A percentile compares a stretch with the other conserved stretches of the same genome.
Evolutionary conservation across 495 filamentous ascomycete genomes (phyloP).

Genomic region (Talaromyces borbonicus): DNA sequence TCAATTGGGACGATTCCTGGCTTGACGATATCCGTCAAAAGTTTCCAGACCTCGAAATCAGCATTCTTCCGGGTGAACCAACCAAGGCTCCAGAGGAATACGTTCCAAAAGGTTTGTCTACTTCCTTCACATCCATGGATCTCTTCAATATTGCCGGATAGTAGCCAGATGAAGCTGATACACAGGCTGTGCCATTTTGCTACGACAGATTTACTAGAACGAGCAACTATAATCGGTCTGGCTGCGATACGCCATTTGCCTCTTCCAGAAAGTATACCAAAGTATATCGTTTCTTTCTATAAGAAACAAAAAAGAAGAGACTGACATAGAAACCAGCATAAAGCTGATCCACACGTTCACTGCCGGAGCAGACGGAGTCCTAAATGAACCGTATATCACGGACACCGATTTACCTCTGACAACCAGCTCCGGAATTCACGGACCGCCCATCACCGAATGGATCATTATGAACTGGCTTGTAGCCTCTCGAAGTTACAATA

Average conservation of each 20-base stretch:
- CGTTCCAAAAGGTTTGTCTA: constrained; percentile 2
- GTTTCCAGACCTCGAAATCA: constrained; percentile 2
- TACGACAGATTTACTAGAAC: constrained; percentile 1
- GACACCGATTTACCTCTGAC: constrained; percentile 55
- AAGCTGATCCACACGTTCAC: constrained; percentile 65
- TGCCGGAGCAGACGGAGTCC: constrained; percentile 63
- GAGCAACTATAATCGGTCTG: constrained; percentile 2
- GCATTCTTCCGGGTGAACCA: background rate
- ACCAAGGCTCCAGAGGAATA: constrained; percentile 1
- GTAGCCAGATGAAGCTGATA: no score
- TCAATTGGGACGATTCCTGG: constrained; percentile 3
- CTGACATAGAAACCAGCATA: no score
- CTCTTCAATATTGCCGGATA: no score
- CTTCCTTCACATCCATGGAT: background rate
- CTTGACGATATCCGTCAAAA: background rate
- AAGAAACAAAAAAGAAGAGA: no score
- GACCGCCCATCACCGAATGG: constrained; percentile 83
- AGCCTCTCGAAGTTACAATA: constrained; percentile 43
- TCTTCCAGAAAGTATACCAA: constrained; percentile 5
- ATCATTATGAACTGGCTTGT: constrained; percentile 44
- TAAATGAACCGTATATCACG: constrained; percentile 52
- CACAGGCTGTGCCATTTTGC: no score
- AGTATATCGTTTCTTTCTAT: no score
- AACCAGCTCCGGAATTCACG: constrained; percentile 68
- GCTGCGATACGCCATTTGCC: background rate